Evolutionary conservation across 495 filamentous ascomycete genomes (phyloP), one percentile per base, ranked within the genome.

Genomic region (Penicillium riverlandense): DNA sequence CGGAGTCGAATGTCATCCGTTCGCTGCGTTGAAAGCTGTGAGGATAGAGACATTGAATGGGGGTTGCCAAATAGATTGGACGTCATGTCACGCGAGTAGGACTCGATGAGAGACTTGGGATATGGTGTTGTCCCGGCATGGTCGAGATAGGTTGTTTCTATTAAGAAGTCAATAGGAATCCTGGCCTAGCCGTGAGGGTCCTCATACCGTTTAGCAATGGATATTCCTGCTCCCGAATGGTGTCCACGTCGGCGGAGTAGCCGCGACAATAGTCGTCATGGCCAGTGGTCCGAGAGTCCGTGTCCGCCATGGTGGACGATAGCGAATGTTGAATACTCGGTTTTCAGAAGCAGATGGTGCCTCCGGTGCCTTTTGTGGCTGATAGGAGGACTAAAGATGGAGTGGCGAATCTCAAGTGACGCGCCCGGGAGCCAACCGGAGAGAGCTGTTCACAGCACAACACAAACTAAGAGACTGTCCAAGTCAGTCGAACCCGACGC

Each of bases 61-160:
- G 91, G 90, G 52, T 97, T 97, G 9, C 91, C 91, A 56, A 87
- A 88, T 2, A 96, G 69, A 63, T 83, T 86, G 2, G 79, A 70
- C 9, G 79, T 84, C 71, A 96, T 83, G 44, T 92, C 84, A 3
- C 63, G 56, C 8, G 82, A 79, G 63, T 90, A 95, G 8, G 71
- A 70, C 42, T 92, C 83, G 47, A 96, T 83, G 29, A 89, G 69
- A 28, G 88, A 91, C 55, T 84, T 90, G 16, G 87, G 66, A 60
- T 88, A 91, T 2, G 81, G 68, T 0, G 91, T 92, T 10, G 88
- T 88, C 14, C 88, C 90, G 2, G 90, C 91, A 82, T 97, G 90
- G 53, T 97, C 91, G 22, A 96, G 82, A 58, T 96, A 97, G 40
- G 84, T 77, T 7, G 79, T 76, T 43, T 75, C 88, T 92, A 4